These are phyloP conservation scores for Lolium rigidum DNA, from an alignment of 176 grass and related monocot genomes.

Conservation along the genomic window DNA sequence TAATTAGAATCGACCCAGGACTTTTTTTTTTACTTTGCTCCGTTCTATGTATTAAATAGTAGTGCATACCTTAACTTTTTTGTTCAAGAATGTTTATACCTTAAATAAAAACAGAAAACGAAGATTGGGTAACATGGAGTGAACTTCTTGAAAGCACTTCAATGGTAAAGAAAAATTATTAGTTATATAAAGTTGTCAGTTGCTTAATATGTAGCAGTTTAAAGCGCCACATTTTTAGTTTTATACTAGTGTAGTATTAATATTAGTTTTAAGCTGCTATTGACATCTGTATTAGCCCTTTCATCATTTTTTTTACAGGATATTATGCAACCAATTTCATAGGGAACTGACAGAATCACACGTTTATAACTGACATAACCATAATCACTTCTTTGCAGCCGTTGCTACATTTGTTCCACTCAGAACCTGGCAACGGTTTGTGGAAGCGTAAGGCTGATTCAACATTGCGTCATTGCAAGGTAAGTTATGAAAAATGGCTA, in stretches of 20 bases:
- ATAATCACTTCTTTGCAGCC: constrained; percentile 63
- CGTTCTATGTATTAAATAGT: neutral
- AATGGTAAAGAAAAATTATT: constrained; percentile 10
- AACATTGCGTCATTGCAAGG: constrained; percentile 78
- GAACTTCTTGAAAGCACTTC: constrained; percentile 18
- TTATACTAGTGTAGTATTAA: neutral
- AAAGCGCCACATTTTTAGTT: neutral
- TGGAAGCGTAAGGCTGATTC: constrained; percentile 96
- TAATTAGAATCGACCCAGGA: neutral
- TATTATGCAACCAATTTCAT: constrained; percentile 17
- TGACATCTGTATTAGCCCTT: constrained; percentile 23
- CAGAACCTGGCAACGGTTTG: constrained; percentile 83
- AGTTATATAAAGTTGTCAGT: neutral
- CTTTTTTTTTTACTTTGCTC: neutral
- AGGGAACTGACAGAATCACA: constrained; percentile 25
- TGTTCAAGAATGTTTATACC: neutral
- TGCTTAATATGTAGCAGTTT: constrained; percentile 22
- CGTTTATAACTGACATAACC: constrained; percentile 32
- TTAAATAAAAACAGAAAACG: neutral
- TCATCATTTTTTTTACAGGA: constrained; percentile 8
- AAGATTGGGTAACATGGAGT: neutral
- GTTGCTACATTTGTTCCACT: constrained; percentile 88
- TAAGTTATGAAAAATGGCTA: constrained; percentile 34
- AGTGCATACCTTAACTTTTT: too few species aligned
- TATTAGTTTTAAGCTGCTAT: constrained; percentile 1